A percentile compares a stretch with the other conserved stretches of the same genome.
These are phyloP conservation scores for Calamus simplicifolius DNA, from an alignment of 176 grass and related monocot species.

Conservation along the genomic window DNA sequence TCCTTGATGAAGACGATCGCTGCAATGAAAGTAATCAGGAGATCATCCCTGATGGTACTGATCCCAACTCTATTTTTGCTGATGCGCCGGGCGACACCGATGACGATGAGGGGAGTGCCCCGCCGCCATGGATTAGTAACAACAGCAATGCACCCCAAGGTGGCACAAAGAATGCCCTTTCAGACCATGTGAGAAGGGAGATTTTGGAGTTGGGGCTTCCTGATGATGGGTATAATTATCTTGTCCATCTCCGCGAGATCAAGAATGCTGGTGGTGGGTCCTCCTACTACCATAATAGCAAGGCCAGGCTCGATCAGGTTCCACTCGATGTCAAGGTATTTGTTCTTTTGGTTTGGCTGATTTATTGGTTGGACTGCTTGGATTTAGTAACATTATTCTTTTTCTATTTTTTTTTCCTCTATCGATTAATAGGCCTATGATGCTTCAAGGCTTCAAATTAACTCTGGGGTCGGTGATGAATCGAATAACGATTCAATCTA, in stretches of 20 bases:
- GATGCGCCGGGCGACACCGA: conserved; percentile 16
- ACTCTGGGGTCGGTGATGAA: conserved; percentile 31
- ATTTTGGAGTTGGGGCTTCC: conserved; percentile 90
- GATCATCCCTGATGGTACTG: conserved; percentile 13
- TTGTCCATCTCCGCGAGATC: conserved; percentile 81
- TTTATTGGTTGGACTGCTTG: no score
- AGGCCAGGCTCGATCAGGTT: conserved; percentile 34
- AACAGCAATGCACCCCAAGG: not conserved
- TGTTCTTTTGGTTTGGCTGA: no score
- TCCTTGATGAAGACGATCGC: conserved; percentile 1
- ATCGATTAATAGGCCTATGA: conserved; percentile 60
- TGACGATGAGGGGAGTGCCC: not conserved
- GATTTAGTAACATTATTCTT: not conserved
- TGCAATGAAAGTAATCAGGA: not conserved
- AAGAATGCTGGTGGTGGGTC: conserved; percentile 57
- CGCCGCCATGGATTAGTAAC: not conserved
- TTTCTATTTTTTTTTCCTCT: not conserved
- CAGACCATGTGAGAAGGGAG: conserved; percentile 45
- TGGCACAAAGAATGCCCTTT: not conserved
- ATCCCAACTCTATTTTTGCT: conserved; percentile 24
- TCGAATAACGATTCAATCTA: conserved; percentile 44
- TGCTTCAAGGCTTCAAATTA: conserved; percentile 61
- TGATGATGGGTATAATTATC: conserved; percentile 95
- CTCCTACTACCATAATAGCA: conserved; percentile 48
- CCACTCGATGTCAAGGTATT: conserved; percentile 83